Conservation (phyloP, 305 asterid species). For the Fraxinus albicans region DNA sequence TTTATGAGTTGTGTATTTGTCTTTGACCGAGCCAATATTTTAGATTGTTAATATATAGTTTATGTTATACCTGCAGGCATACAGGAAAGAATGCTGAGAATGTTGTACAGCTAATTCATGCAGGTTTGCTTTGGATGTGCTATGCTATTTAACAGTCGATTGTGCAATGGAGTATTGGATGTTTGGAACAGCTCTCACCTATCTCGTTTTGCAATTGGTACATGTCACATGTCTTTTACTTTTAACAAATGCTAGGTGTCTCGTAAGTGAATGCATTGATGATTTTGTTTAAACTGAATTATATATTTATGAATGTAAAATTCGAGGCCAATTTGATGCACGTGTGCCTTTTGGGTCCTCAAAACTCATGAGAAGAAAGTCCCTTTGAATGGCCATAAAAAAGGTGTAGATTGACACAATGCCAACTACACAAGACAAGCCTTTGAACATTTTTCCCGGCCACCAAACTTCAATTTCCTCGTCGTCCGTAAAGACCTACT, state of each 20-base stretch:
- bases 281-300: neutral
- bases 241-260: neutral
- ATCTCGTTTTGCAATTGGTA: neutral
- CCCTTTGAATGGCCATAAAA: neutral
- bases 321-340: neutral
- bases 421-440: neutral
- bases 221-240: neutral
- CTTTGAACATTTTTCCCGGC: neutral
- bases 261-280: neutral
- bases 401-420: neutral
- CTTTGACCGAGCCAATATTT: neutral
- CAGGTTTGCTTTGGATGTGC: neutral
- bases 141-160: neutral
- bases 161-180: neutral
- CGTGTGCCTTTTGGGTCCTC: neutral
- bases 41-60: neutral
- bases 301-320: neutral
- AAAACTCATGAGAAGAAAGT: neutral
- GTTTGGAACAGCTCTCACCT: neutral
- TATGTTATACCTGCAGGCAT: neutral
- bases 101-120: neutral
- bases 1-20: neutral
- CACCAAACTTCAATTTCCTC: neutral
- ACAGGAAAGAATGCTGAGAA: neutral
- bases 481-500: neutral